Evolutionary conservation across 129 eudicot genomes (phyloP), one percentile per base, ranked within the genome.

Genomic region (Solidago caesia): DNA sequence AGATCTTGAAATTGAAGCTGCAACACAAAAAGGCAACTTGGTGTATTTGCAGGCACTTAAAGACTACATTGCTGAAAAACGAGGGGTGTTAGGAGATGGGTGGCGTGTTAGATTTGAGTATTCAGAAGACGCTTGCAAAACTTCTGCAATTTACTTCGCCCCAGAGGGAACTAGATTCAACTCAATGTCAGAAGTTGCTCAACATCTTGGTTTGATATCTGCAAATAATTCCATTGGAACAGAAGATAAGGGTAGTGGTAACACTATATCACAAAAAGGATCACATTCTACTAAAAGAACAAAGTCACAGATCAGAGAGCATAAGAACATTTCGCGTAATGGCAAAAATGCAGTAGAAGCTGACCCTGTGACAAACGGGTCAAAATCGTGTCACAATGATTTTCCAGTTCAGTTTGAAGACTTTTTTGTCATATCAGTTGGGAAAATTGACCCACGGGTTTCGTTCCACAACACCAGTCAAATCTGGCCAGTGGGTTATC

Each of bases 401-500:
- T 84, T 83, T 78, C 93, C 93, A 4, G 81, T 85, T 76, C 90
- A 88, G 53, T 88, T 83, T 76, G 90, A 88, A 88, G 93, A 85
- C 57, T 83, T 88, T 61, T 88, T 75, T 63, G 64, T 88, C 72
- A 82, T 83, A 56, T 85, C 88, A 26, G 67, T 79, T 51, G 93
- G 93, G 12, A 81, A 84, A 74, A 72, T 89, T 48, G 86, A 86
- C 82, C 75, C 79, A 3, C 86, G 83, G 57, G 81, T 70, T 58
- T 77, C 83, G 7, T 87, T 80, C 67, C 86, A 86, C 77, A 70
- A 29, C 51, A 72, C 82, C 25, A 45, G 72, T 66, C 81, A 73
- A 68, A 88, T 88, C 39, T 89, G 89, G 86, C 96, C 96, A n/a
- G 73, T 86, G 11, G 96, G 96, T 61, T 89, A 82, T 80, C 82